These are phyloP conservation scores for Cryptococcus sp. DNA, from an alignment of 1,284 basidiomycete genomes.

Conservation along the genomic window DNA sequence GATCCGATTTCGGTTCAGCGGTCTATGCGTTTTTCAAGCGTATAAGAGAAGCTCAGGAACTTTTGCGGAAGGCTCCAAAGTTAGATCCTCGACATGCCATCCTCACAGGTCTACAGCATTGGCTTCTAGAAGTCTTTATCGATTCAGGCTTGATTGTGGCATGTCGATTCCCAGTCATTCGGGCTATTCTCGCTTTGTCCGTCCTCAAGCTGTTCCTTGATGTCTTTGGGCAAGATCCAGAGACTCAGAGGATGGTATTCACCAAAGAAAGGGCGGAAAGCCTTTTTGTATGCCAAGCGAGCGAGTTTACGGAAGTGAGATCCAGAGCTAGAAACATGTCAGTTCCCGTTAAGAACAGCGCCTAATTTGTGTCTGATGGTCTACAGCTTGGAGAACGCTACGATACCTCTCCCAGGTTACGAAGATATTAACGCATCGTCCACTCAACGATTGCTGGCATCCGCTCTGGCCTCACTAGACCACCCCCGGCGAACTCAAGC, in stretches of 20 bases:
- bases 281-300: constrained; percentile 40
- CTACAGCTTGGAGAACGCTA: constrained; percentile 31
- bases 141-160: constrained; percentile 20
- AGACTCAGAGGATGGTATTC: constrained; percentile 17
- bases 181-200: constrained; percentile 27
- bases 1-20: constrained; percentile 36
- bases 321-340: constrained; percentile 34
- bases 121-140: constrained; percentile 27
- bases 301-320: constrained; percentile 43
- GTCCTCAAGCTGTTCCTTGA: constrained; percentile 27
- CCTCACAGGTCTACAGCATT: constrained; percentile 13
- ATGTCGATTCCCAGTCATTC: constrained; percentile 25
- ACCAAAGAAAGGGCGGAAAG: constrained; percentile 28
- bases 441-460: constrained; percentile 15
- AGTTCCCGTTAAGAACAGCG: constrained; percentile 6
- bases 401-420: constrained; percentile 34
- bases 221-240: constrained; percentile 18
- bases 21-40: constrained; percentile 29
- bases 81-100: background rate
- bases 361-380: background rate
- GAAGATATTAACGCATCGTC: constrained; percentile 14
- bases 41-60: background rate
- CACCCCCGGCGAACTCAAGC: constrained; percentile 44
- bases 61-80: constrained; percentile 16
- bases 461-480: constrained; percentile 28